Evolutionary conservation across 2,329 filamentous ascomycete genomes (phyloP).

Genomic region (Leptographium galeiforme): DNA sequence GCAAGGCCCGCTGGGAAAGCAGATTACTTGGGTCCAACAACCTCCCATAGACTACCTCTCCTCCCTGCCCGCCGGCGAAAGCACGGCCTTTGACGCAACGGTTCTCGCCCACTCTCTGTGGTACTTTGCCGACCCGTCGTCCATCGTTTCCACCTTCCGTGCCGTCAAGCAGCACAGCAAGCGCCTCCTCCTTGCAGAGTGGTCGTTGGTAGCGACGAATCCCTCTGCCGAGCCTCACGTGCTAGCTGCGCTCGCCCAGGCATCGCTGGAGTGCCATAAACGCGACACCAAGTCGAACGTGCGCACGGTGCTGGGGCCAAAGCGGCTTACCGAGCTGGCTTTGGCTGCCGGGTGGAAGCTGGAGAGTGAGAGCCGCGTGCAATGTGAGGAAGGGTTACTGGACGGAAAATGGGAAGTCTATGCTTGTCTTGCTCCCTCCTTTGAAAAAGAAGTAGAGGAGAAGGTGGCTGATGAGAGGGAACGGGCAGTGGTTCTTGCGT

Average conservation of each 20-base stretch:
- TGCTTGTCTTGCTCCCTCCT: conserved; percentile 17
- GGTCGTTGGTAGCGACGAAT: conserved; percentile 25
- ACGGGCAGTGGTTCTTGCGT: conserved; percentile 15
- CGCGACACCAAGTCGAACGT: conserved; percentile 29
- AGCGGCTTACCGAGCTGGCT: conserved; percentile 23
- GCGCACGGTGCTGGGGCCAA: conserved; percentile 29
- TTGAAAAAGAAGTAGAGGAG: conserved; percentile 20
- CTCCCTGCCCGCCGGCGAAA: neutral
- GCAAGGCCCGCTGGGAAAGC: conserved; percentile 22
- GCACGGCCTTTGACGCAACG: conserved; percentile 20
- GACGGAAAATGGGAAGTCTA: conserved; percentile 35
- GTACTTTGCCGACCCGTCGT: conserved; percentile 32
- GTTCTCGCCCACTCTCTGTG: conserved; percentile 38
- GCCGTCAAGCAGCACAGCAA: conserved; percentile 20
- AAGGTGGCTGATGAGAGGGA: conserved; percentile 16
- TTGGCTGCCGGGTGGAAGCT: conserved; percentile 23
- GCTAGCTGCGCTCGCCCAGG: conserved; percentile 32
- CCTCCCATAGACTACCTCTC: conserved; percentile 22
- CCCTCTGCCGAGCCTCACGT: conserved; percentile 32
- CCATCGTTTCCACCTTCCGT: conserved; percentile 22
- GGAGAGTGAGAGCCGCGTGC: conserved; percentile 21
- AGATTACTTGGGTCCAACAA: conserved; percentile 29
- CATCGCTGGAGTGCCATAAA: conserved; percentile 27
- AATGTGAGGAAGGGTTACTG: conserved; percentile 22
- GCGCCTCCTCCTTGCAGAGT: conserved; percentile 31